Evolutionary conservation across 805 yeast species (phyloP), one percentile per base, ranked within the genome.

Genomic region (Pichia manshurica): DNA sequence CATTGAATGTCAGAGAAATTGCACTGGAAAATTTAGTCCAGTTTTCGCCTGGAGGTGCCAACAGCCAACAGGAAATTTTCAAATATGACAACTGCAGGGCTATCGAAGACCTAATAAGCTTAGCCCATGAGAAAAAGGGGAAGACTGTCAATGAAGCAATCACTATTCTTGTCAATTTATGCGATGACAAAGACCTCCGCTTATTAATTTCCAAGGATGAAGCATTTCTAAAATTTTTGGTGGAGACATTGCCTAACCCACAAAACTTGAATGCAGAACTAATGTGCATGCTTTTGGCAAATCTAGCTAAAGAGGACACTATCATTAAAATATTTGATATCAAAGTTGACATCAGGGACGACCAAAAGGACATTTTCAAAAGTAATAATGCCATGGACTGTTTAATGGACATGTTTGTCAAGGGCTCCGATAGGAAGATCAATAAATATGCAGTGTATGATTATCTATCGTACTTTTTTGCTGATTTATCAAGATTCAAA

Each of bases 11-110:
- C 29, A 79, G 84, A 50, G 87, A 83, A 56, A 82, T 89, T 48
- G 97, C 97, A 0, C 70, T 90, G 42, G 93, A 86, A 57, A 82
- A 88, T 62, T 65, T 89, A 46, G 88, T 87, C 12, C 95, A 90
- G 2, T 87, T 75, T 63, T 83, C 95, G 9, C 78, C 81, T 40
- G 78, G 80, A 43, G 91, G 91, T 8, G 51, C 60, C 13, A 57
- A 61, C 38, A 72, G 82, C 3, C 77, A 81, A 32, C 79, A 78
- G 44, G 68, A 71, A 33, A 71, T 87, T 28, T 91, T 91, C 69
- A 74, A 77, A 52, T 76, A 80, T 58, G 81, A 87, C 60, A 76
- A 85, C 57, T 81, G 72, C 59, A 75, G 76, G 51, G 84, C 96
- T 4, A 75, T 89, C 50, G 72, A 73, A 43, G 95, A 89, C 63